A percentile compares a stretch with the other conserved stretches of the same genome.
Evolutionary conservation across 345 rosid genomes (phyloP).

Genomic region (Clarkia xantiana): DNA sequence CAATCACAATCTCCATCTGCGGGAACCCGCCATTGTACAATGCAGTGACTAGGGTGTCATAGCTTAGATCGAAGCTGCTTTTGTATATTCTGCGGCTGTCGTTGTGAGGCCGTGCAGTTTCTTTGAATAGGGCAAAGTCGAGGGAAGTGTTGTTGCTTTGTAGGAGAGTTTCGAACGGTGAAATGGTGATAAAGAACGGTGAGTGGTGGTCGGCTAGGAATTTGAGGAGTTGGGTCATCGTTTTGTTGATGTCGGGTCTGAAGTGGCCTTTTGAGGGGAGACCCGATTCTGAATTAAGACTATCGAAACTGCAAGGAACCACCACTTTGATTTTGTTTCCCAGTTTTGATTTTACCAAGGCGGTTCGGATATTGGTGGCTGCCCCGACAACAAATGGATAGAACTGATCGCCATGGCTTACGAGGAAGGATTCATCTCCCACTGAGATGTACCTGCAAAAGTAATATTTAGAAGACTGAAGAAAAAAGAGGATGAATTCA

Average conservation of each 20-base stretch:
- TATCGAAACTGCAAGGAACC: conserved; percentile 69
- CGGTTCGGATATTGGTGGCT: conserved; percentile 60
- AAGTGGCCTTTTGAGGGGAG: conserved; percentile 71
- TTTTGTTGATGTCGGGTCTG: conserved; percentile 64
- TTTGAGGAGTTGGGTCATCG: conserved; percentile 67
- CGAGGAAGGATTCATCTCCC: conserved; percentile 79
- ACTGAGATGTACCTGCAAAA: conserved; percentile 52
- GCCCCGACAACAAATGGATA: conserved; percentile 67
- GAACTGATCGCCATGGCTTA: conserved; percentile 48
- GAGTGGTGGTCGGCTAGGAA: conserved; percentile 54
- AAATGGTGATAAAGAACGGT: conserved; percentile 61
- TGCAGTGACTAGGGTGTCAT: conserved; percentile 50
- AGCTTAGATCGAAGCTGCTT: conserved; percentile 68
- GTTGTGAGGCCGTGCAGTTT: conserved; percentile 29
- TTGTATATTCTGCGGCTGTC: conserved; percentile 49
- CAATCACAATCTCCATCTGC: conserved; percentile 43
- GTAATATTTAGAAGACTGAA: background rate
- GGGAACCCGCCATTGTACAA: conserved; percentile 48
- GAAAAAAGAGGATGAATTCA: too few relatives aligned
- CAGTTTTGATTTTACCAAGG: conserved; percentile 51
- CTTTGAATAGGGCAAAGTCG: conserved; percentile 57
- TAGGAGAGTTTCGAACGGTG: conserved; percentile 42
- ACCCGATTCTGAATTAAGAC: conserved; percentile 43
- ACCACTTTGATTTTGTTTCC: conserved; percentile 63
- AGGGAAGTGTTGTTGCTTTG: conserved; percentile 66